These are phyloP conservation scores for Dioscorea alata DNA, from an alignment of 106 monocot species.

Conservation along the genomic window DNA sequence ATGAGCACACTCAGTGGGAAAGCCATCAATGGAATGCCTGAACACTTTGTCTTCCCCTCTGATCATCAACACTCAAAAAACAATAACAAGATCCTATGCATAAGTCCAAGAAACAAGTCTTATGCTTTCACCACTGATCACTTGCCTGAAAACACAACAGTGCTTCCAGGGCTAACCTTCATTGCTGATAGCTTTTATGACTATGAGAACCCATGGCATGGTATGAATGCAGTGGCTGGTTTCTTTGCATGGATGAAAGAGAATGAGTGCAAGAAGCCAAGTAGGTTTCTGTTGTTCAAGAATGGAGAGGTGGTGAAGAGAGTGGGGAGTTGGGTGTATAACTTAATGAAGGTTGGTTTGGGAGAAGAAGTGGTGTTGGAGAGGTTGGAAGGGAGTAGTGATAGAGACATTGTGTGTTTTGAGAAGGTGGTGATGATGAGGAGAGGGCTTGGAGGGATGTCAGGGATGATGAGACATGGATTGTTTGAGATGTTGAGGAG, in stretches of 20 bases:
- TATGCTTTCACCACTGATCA: background rate
- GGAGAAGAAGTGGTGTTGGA: slow-evolving; percentile 2
- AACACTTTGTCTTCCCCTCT: slow-evolving; percentile 21
- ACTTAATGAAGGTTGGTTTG: slow-evolving; percentile 8
- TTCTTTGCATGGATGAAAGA: slow-evolving; percentile 22
- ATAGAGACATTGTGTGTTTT: slow-evolving; percentile 12
- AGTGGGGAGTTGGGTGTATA: slow-evolving; percentile 11
- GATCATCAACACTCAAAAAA: background rate
- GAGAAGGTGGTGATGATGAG: slow-evolving; percentile 28
- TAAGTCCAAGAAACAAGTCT: background rate
- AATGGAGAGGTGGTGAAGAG: slow-evolving; percentile 11
- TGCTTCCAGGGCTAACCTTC: slow-evolving; percentile 12
- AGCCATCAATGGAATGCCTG: slow-evolving; percentile 4
- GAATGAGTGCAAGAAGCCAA: background rate
- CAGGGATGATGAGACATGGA: slow-evolving; percentile 2
- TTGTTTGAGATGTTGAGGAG: slow-evolving; percentile 16
- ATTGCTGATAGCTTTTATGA: slow-evolving; percentile 22
- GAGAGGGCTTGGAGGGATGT: slow-evolving; percentile 16
- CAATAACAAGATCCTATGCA: slow-evolving; percentile 11
- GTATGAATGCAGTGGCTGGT: slow-evolving; percentile 14
- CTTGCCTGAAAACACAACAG: background rate
- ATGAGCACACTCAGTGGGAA: slow-evolving; percentile 18
- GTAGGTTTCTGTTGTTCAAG: slow-evolving; percentile 13
- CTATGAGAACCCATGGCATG: slow-evolving; percentile 30
- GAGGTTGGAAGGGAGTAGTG: background rate